Conservation (phyloP, 768 basidiomycete species). For the Exidia glandulosa region DNA sequence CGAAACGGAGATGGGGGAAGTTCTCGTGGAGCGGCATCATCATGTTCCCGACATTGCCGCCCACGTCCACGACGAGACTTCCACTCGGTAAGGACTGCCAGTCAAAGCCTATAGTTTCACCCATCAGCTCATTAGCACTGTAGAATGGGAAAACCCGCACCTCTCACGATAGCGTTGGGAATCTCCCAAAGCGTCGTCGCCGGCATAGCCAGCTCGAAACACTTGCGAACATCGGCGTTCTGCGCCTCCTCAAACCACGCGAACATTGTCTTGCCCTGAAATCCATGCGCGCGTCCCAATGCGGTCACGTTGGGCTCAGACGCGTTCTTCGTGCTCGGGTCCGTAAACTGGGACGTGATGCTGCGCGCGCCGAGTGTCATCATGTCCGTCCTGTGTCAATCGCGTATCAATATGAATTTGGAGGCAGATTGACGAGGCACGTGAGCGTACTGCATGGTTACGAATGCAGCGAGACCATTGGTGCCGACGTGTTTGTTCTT, state of each 20-base stretch:
- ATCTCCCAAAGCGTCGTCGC: not conserved
- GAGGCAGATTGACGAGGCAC: not conserved
- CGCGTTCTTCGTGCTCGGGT: not conserved
- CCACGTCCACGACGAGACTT: constrained; percentile 28
- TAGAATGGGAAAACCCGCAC: not conserved
- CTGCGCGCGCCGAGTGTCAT: constrained; percentile 67
- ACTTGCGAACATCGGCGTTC: constrained; percentile 43
- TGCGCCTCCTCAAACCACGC: constrained; percentile 64
- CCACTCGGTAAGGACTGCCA: constrained; percentile 22
- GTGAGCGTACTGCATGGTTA: constrained; percentile 9
- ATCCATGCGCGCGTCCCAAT: not conserved
- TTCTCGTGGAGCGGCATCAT: constrained; percentile 22
- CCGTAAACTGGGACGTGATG: constrained; percentile 48
- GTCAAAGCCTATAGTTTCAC: constrained; percentile 18
- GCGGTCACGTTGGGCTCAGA: not conserved
- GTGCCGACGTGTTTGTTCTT: constrained; percentile 41
- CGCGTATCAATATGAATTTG: too few relatives aligned
- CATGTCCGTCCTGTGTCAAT: constrained; percentile 59
- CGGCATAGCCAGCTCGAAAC: constrained; percentile 65
- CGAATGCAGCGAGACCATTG: constrained; percentile 18
- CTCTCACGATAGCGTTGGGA: not conserved
- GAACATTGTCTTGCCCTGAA: constrained; percentile 37
- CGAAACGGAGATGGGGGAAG: constrained; percentile 25
- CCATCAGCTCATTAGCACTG: not conserved
- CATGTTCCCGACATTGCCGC: constrained; percentile 28